phyloP scores from a whole-genome alignment of 352 stramenopile genomes.

The Aphanomyces stellatus region DNA sequence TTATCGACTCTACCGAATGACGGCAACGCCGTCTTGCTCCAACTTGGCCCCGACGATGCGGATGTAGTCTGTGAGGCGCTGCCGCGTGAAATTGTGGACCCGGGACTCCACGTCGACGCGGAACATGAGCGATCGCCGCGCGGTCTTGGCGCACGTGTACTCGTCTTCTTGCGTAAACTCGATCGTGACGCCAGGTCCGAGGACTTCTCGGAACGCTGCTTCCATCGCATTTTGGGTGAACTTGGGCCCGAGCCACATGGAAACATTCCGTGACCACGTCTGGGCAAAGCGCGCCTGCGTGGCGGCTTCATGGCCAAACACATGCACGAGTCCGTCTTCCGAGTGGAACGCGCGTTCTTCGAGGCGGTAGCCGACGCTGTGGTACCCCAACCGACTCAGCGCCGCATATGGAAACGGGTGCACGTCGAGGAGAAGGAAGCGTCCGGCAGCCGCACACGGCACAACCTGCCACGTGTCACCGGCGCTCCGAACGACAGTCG shows the following conservation, averaged over 20 bases:
- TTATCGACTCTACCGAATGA: background rate
- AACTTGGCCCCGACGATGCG: background rate
- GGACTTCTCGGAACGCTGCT: conserved; percentile 34
- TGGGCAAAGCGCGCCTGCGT: conserved; percentile 36
- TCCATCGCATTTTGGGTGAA: conserved; percentile 38
- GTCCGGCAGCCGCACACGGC: conserved; percentile 41
- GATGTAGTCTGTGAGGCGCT: background rate
- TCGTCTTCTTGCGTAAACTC: conserved; percentile 24
- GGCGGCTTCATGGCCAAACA: conserved; percentile 44
- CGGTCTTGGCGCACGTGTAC: conserved; percentile 44
- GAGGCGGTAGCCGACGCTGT: conserved; percentile 69
- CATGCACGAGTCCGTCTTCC: conserved; percentile 49
- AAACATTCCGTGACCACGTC: conserved; percentile 51
- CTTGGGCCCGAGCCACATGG: conserved; percentile 55
- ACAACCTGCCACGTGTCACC: conserved; percentile 78
- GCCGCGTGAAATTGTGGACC: background rate
- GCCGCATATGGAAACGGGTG: conserved; percentile 50
- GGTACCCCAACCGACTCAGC: conserved; percentile 51
- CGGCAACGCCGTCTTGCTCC: background rate
- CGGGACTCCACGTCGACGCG: conserved; percentile 23
- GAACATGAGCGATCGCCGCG: conserved; percentile 49
- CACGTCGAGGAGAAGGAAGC: conserved; percentile 47
- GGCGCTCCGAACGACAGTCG: conserved; percentile 35
- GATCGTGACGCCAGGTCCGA: conserved; percentile 29
- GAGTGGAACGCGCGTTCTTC: conserved; percentile 63